Percentiles rank a stretch among this genome's conserved stretches.
Conservation (phyloP, 441 rosid genomes). For the Croton laevigatus region DNA sequence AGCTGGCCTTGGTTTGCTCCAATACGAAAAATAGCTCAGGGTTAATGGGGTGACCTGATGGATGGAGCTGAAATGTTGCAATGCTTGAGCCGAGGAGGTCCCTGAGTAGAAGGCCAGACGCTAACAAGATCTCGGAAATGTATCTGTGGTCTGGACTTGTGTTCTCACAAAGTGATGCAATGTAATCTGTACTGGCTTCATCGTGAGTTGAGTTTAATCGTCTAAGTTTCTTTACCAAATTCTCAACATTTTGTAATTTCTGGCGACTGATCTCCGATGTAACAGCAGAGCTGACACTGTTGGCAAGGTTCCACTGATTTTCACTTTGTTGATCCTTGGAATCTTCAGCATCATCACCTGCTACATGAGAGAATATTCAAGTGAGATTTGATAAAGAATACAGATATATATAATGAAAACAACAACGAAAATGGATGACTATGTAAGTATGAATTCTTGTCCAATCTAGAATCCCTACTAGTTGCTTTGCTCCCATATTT, state of each 20-base stretch:
- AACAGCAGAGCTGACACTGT: constrained; percentile 35
- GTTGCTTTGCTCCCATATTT: not conserved
- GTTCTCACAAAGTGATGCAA: constrained; percentile 87
- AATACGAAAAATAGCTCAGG: constrained; percentile 79
- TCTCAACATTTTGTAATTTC: constrained; percentile 76
- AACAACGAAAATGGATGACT: not conserved
- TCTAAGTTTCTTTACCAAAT: constrained; percentile 76
- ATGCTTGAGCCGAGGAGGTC: constrained; percentile 60
- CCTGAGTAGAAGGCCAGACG: constrained; percentile 86
- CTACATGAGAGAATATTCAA: constrained; percentile 16
- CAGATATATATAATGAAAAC: constrained; percentile 1
- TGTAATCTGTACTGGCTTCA: constrained; percentile 82
- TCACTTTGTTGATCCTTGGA: constrained; percentile 31
- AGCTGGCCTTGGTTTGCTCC: constrained; percentile 76
- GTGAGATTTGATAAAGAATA: constrained; percentile 21
- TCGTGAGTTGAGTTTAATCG: constrained; percentile 76
- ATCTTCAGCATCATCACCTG: constrained; percentile 42
- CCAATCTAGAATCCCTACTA: not conserved
- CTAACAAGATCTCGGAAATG: constrained; percentile 84
- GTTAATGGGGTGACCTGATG: constrained; percentile 82
- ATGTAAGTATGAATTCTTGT: not conserved
- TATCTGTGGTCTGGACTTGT: constrained; percentile 77
- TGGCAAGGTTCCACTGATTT: constrained; percentile 43
- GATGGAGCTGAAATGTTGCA: constrained; percentile 68
- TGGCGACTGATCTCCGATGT: constrained; percentile 64